Evolutionary conservation across 2,329 filamentous ascomycete genomes (phyloP), one percentile per base, ranked within the genome.

Genomic region (Trichoderma sp.): DNA sequence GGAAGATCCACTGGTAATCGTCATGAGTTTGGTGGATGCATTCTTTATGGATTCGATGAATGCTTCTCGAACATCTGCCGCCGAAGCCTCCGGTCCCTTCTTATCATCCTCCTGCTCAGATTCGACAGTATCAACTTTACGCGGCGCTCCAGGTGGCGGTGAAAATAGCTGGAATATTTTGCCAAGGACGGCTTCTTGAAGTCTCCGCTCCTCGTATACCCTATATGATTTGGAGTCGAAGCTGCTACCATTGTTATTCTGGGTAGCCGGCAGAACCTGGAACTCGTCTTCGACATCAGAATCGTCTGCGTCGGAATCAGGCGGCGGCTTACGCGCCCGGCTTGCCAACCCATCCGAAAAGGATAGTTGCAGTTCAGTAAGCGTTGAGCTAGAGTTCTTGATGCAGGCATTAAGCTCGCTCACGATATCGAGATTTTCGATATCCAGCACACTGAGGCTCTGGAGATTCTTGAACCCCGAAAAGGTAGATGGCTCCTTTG

Each of bases 211-310:
- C 79, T 91, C 87, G 64, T 88, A 86, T 0, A 88, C 88, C 16
- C 85, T 85, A 68, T 87, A 86, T 0, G 81, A 83, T 76, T 87
- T 89, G 12, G 82, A 79, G 45, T 87, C 86, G 60, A 84, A 83
- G 65, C 77, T 80, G 18, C 41, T 62, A 7, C 77, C 79, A 3
- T 77, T 80, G 8, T 79, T 80, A 67, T 78, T 78, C 18, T 82
- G 81, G 3, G 80, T 79, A 24, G 80, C 78, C 1, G 86, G 85
- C 6, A 85, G 80, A 9, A 86, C 84, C 71, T 88, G 85, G 75
- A 90, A 88, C 16, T 91, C 89, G 74, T 90, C 88, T 50, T 91
- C 88, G 33, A 85, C 82, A 76, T 91, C 88, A 6, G 89, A 86
- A 67, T 88, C 87, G 24, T 89, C 87, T 6, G 83, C 80, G 29